A percentile compares a stretch with the other conserved stretches of the same genome.
These are phyloP conservation scores for Ganoderma boninense DNA, from an alignment of 1,284 basidiomycete species.

Conservation along the genomic window DNA sequence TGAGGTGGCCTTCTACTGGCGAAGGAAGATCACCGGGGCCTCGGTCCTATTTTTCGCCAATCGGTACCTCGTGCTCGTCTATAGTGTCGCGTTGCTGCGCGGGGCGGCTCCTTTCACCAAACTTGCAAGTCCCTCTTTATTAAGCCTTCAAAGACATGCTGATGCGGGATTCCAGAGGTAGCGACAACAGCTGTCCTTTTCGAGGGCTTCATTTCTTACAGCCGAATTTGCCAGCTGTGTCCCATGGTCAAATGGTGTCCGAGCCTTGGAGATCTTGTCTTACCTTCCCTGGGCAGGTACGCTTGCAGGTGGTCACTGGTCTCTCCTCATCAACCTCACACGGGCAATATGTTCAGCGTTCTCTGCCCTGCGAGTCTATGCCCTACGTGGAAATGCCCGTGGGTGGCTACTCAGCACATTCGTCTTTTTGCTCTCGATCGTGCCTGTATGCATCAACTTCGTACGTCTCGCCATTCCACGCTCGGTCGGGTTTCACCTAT, in stretches of 20 bases:
- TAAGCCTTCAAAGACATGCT: neutral
- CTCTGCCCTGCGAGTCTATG: neutral
- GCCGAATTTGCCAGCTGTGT: neutral
- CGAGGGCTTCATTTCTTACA: neutral
- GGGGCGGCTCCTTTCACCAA: neutral
- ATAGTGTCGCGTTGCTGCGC: neutral
- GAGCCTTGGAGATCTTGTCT: neutral
- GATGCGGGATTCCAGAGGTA: neutral
- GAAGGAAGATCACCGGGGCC: neutral
- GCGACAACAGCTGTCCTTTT: neutral
- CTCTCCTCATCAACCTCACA: too few species aligned
- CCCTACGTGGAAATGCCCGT: neutral
- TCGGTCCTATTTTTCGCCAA: constrained; percentile 2
- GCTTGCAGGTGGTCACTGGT: neutral
- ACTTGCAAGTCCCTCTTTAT: neutral
- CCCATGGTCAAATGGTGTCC: neutral
- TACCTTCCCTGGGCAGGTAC: neutral
- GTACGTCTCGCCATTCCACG: neutral
- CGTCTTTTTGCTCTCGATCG: neutral
- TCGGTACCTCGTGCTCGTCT: constrained; percentile 1
- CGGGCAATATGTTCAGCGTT: neutral
- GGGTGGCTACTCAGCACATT: neutral
- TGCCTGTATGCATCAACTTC: neutral
- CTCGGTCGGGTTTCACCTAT: neutral
- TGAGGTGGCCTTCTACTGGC: constrained; percentile 5